Conservation (phyloP, 345 rosid genomes). For the Populus ilicifolia region DNA sequence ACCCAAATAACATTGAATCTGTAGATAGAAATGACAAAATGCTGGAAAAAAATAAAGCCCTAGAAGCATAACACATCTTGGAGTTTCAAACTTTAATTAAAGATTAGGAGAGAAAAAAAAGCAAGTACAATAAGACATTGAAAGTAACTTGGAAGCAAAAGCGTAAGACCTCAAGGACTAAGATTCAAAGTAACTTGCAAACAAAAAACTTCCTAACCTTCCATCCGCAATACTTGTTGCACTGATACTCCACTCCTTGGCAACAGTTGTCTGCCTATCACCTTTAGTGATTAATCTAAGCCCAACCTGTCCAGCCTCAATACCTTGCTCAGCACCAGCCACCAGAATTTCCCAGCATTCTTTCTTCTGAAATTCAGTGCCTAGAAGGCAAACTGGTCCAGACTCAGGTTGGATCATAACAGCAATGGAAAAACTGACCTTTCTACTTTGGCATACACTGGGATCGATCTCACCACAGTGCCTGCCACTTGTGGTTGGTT, state of each 20-base stretch:
- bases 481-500: conserved; percentile 83
- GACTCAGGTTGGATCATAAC: conserved; percentile 97
- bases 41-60: not conserved
- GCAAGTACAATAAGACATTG: not conserved
- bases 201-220: conserved; percentile 51
- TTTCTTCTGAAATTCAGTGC: conserved; percentile 92
- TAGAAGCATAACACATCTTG: not conserved
- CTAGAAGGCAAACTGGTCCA: conserved; percentile 96
- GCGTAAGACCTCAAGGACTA: not conserved
- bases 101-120: not conserved
- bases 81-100: not conserved
- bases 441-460: conserved; percentile 69
- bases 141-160: not conserved
- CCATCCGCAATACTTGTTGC: conserved; percentile 99
- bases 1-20: not conserved
- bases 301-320: conserved; percentile 99
- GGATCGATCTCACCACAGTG: conserved; percentile 81
- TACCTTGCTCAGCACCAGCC: conserved; percentile 99
- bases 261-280: conserved; percentile 81
- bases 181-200: conserved; percentile 6
- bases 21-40: not conserved
- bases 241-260: conserved; percentile 96
- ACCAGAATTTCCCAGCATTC: conserved; percentile 98
- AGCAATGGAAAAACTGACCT: conserved; percentile 83
- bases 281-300: conserved; percentile 89